Evolutionary conservation across 139 green algal genomes (phyloP), one percentile per base, ranked within the genome.

Genomic region (Raphidocelis subcapitata): DNA sequence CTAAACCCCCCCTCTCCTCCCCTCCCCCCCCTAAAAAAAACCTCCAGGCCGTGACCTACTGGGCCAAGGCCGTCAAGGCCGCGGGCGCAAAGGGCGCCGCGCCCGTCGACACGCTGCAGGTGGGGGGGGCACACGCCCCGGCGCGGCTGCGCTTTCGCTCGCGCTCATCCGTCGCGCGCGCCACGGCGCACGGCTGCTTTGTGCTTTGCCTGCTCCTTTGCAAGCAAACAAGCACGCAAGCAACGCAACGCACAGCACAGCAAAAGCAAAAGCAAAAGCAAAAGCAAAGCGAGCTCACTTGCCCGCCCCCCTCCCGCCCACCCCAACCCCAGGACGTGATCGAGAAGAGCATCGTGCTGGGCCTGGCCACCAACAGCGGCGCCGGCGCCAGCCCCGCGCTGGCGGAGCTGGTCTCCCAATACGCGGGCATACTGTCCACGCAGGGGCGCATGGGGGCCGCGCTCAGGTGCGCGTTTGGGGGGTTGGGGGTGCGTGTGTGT

Each of bases 311-410:
- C 61, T 21, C 20, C 44, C 2, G 12, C 29, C 35, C 12, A 18
- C 64, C 33, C 46, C n/a, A n/a, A n/a, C n/a, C n/a, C n/a, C 18
- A 71, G 32, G 24, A 15, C 41, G 80, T 98, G 33, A 88, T 98
- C 75, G 95, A 99, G 83, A 97, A 97, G 82, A 88, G 91, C 1
- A 85, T 99, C 52, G 87, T 98, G 59, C 88, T 99, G 70, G 86
- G 88, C 37, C 72, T 94, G 29, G 96, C 90, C 1, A 82, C 70
- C 15, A 79, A 79, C 44, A 80, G 65, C 69, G 79, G 69, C 75
- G 83, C 85, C 69, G 69, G 76, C 59, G 69, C 73, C 32, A 74
- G 72, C n/a, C 71, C 79, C 28, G 79, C 82, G 10, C 82, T 98
- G n/a, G 85, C 82, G 3, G 84, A 88, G 44, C 83, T 99, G 0